Evolutionary conservation across 768 basidiomycete genomes (phyloP), one percentile per base, ranked within the genome.

Genomic region (Chalciporus piperatus): DNA sequence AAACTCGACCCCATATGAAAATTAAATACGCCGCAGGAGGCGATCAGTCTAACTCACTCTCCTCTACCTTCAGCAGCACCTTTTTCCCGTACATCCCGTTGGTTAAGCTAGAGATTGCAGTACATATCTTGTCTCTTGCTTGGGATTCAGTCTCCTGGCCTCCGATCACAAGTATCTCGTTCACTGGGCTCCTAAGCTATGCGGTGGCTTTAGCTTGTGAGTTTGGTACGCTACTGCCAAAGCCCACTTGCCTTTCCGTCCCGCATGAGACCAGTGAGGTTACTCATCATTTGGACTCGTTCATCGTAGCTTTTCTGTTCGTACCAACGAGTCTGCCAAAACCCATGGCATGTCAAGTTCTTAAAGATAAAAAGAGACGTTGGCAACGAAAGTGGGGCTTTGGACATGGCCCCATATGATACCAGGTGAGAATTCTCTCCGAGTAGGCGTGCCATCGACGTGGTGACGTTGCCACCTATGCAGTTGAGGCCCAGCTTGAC

Each of bases 351-450:
- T 0, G 78, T 85, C 56, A 94, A 72, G 65, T 90, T 87, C 56
- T 84, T 90, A 76, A 95, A 95, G 53, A 95, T 92, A 69, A 90
- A 85, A 19, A 84, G 72, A 0, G 87, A 87, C 0, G 88, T 85
- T 1, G 92, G 87, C 19, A 95, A 65, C 1, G 82, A 78, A 16
- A 95, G 67, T 0, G 92, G 89, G 47, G 85, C 77, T 63, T 87
- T 92, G 1, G 92, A 87, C 92, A 95, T 94, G 6, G 88, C 91
- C 25, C 92, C 92, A 48, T 94, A 95, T 0, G 92, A 90, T 8
- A 93, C 84, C 12, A 93, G 76, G 56, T 88, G 86, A 3, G 85
- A 82, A 57, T 86, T 72, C 39, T 74, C 69, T 22, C 84, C 85
- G 0, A 95, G 73, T 8, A 87, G 70, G 45, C 82, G 77, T 1